Evolutionary conservation across 441 rosid genomes (phyloP).

Genomic region (Manihot esculenta): DNA sequence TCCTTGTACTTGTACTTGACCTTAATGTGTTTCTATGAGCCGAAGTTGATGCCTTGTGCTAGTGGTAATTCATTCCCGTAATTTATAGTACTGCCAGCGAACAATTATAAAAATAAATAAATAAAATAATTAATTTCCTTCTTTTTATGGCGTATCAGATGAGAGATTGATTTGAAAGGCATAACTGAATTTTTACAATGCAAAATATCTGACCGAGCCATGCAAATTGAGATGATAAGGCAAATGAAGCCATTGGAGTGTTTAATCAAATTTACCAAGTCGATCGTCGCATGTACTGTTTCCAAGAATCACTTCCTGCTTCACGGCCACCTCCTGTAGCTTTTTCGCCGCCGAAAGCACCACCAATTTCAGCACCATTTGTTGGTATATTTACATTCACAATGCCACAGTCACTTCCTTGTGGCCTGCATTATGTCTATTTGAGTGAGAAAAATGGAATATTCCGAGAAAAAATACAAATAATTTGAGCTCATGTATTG

Average conservation of each 20-base stretch:
- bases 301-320: constrained; percentile 99
- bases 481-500: not conserved
- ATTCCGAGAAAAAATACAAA: not conserved
- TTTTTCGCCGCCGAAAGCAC: constrained; percentile 97
- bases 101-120: not conserved
- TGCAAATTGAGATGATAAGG: not conserved
- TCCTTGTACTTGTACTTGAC: constrained; percentile 13
- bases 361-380: constrained; percentile 98
- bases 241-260: not conserved
- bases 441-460: not conserved
- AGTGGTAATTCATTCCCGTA: constrained; percentile 93
- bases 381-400: constrained; percentile 97
- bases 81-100: constrained; percentile 72
- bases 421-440: constrained; percentile 51
- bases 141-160: too few species aligned
- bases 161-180: too few species aligned
- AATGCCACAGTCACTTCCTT: constrained; percentile 94
- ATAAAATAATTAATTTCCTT: too few species aligned
- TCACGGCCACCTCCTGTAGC: constrained; percentile 98
- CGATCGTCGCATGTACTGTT: constrained; percentile 97
- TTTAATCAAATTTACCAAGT: constrained; percentile 63
- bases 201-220: too few species aligned
- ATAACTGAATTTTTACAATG: too few species aligned
- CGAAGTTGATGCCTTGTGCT: constrained; percentile 97
- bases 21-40: constrained; percentile 34